Percentiles rank a stretch among this genome's conserved stretches.
These are phyloP conservation scores for Nymphaea thermarum DNA, from an alignment of 164 flowering plant species.

Conservation along the genomic window DNA sequence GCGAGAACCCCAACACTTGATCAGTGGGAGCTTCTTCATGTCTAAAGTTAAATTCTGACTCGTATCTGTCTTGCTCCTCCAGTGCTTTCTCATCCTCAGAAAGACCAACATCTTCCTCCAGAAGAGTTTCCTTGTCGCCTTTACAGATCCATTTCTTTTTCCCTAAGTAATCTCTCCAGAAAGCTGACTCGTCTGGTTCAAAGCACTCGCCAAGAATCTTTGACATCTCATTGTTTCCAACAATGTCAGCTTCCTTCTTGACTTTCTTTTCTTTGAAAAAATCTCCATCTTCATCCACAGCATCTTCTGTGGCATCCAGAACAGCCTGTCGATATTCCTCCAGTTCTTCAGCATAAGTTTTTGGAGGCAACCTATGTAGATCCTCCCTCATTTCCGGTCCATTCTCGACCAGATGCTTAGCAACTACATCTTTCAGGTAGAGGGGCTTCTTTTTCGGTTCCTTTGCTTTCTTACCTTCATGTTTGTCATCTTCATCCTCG, in stretches of 20 bases:
- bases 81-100: constrained; percentile 68
- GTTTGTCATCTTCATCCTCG: constrained; percentile 9
- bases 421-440: constrained; percentile 76
- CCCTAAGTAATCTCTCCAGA: constrained; percentile 49
- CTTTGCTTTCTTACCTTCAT: constrained; percentile 1
- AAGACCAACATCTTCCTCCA: constrained; percentile 22
- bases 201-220: constrained; percentile 54
- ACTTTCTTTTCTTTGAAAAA: constrained; percentile 42
- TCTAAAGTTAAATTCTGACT: constrained; percentile 42
- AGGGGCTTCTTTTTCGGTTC: constrained; percentile 24
- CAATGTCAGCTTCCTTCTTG: constrained; percentile 12
- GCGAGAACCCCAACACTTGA: constrained; percentile 52
- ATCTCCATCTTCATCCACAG: constrained; percentile 25
- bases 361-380: constrained; percentile 7
- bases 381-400: constrained; percentile 48
- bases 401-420: constrained; percentile 58
- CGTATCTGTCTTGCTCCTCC: constrained; percentile 60
- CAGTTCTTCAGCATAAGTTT: constrained; percentile 57
- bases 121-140: constrained; percentile 14
- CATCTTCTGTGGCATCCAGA: constrained; percentile 18
- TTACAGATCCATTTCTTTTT: constrained; percentile 57
- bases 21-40: constrained; percentile 71
- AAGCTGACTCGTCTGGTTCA: constrained; percentile 51
- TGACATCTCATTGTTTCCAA: constrained; percentile 18
- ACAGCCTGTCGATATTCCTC: constrained; percentile 32